Evolutionary conservation across 176 grass and related monocot genomes (phyloP).

Genomic region (Phoenix roebelenii): DNA sequence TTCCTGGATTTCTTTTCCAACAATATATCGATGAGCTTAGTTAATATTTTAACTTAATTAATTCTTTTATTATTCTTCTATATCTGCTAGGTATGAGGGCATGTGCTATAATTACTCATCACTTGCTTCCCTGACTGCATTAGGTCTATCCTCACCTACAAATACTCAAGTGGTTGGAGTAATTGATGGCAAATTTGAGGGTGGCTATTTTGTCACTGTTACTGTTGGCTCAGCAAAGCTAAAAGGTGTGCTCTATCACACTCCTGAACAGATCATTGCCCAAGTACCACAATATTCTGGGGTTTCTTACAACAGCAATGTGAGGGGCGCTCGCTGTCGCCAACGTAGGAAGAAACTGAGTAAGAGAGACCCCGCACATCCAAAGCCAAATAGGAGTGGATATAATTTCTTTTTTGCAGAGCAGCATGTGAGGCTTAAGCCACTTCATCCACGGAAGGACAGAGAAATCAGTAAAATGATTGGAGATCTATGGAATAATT

Average conservation of each 20-base stretch:
- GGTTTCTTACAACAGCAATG: slow-evolving; percentile 24
- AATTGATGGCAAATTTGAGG: slow-evolving; percentile 87
- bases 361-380: slow-evolving; percentile 65
- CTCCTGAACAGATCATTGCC: slow-evolving; percentile 26
- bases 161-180: slow-evolving; percentile 46
- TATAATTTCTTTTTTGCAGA: slow-evolving; percentile 98
- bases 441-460: slow-evolving; percentile 57
- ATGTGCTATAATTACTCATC: background rate
- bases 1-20: too few relatives aligned
- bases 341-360: slow-evolving; percentile 57
- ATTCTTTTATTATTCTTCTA: too few relatives aligned
- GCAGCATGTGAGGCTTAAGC: slow-evolving; percentile 74
- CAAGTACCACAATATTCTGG: slow-evolving; percentile 17
- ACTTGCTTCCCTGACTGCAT: background rate
- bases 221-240: slow-evolving; percentile 55
- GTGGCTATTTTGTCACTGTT: slow-evolving; percentile 84
- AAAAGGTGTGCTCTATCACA: slow-evolving; percentile 75
- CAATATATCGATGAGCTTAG: too few relatives aligned
- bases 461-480: slow-evolving; percentile 84
- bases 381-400: slow-evolving; percentile 85
- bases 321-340: slow-evolving; percentile 22
- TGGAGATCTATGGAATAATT: slow-evolving; percentile 59
- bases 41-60: too few relatives aligned
- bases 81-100: background rate
- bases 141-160: slow-evolving; percentile 26